A percentile compares a stretch with the other conserved stretches of the same genome.
phyloP scores from a whole-genome alignment of 768 basidiomycete genomes.

The Leccinum pellstonianum region DNA sequence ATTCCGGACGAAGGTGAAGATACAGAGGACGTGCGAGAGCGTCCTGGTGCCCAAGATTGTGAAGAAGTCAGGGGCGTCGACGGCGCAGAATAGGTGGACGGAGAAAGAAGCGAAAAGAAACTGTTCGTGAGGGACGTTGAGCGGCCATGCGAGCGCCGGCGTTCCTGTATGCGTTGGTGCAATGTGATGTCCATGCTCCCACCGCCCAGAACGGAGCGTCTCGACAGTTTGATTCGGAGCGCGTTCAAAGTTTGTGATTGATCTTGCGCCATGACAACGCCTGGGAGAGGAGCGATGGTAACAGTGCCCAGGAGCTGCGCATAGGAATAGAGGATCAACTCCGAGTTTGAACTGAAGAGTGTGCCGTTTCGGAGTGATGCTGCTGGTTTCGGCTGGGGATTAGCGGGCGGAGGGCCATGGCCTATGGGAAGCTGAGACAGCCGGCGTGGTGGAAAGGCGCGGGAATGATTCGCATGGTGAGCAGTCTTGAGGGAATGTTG shows the following conservation, averaged over 20 bases:
- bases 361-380: conserved; percentile 39
- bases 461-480: conserved; percentile 38
- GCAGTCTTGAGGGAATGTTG: conserved; percentile 23
- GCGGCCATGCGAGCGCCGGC: conserved; percentile 43
- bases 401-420: conserved; percentile 36
- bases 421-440: conserved; percentile 49
- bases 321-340: conserved; percentile 82
- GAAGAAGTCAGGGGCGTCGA: conserved; percentile 24
- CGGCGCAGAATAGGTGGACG: conserved; percentile 32
- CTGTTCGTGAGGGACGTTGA: conserved; percentile 54
- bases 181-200: conserved; percentile 80
- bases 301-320: conserved; percentile 75
- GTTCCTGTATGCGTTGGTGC: conserved; percentile 21
- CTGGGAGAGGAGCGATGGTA: conserved; percentile 50
- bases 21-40: conserved; percentile 24
- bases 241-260: conserved; percentile 45
- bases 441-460: conserved; percentile 26
- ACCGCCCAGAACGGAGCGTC: conserved; percentile 48
- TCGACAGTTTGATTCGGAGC: conserved; percentile 51
- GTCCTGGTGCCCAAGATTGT: conserved; percentile 24
- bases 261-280: conserved; percentile 40
- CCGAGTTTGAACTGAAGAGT: conserved; percentile 51
- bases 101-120: conserved; percentile 47
- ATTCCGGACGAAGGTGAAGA: conserved; percentile 20
- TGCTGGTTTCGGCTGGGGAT: conserved; percentile 15